phyloP scores from a whole-genome alignment of 2,329 filamentous ascomycete genomes.

The Colletotrichum lini region DNA sequence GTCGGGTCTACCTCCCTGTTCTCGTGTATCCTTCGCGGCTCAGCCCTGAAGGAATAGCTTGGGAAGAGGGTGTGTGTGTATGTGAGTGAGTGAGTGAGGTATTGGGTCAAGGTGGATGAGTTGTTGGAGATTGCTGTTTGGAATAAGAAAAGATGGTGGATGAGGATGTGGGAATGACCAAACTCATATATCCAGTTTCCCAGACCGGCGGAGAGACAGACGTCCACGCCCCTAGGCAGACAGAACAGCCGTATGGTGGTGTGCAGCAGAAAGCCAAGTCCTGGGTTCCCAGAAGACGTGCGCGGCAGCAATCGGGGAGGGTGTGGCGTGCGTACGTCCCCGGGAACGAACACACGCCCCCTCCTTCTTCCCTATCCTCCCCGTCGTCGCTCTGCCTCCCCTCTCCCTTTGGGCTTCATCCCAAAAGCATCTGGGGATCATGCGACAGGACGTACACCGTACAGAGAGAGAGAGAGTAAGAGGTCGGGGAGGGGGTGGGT shows the following conservation, averaged over 20 bases:
- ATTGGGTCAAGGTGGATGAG: not conserved
- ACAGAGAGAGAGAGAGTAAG: not conserved
- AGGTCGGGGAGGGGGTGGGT: not conserved
- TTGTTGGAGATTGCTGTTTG: constrained; percentile 8
- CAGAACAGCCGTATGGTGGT: constrained; percentile 5
- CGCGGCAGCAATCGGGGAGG: not conserved
- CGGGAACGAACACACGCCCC: constrained; percentile 1
- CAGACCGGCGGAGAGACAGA: constrained; percentile 11
- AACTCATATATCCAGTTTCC: constrained; percentile 36
- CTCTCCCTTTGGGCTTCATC: constrained; percentile 4
- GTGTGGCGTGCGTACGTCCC: not conserved
- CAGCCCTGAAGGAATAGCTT: constrained; percentile 3
- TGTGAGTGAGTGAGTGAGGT: constrained; percentile 5
- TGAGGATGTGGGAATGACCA: constrained; percentile 24
- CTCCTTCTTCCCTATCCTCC: not conserved
- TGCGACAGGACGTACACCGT: no score
- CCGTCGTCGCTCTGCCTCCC: not conserved
- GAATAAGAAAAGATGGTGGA: constrained; percentile 9
- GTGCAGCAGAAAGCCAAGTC: constrained; percentile 11
- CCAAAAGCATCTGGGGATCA: constrained; percentile 8
- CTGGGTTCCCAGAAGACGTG: constrained; percentile 14
- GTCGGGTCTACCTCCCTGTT: constrained; percentile 14
- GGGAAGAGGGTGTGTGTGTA: not conserved
- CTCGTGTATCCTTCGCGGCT: not conserved
- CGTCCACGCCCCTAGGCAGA: not conserved